phyloP scores from a whole-genome alignment of 2,329 filamentous ascomycete species.

The Massarina eburnea region DNA sequence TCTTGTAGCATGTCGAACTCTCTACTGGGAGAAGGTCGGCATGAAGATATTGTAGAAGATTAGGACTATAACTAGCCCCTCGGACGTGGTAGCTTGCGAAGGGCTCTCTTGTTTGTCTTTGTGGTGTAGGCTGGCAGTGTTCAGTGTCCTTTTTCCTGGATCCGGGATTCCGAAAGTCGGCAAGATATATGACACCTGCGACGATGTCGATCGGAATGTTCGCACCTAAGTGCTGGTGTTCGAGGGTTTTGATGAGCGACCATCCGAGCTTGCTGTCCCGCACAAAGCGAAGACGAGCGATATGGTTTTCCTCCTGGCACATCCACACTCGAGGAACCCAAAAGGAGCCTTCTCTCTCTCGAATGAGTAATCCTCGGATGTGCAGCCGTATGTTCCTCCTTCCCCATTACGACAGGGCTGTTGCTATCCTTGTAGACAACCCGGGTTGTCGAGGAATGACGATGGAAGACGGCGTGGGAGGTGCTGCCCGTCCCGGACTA shows the following conservation, averaged over 20 bases:
- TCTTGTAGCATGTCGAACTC: too few relatives aligned
- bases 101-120: not conserved
- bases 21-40: too few relatives aligned
- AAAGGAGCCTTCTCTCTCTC: not conserved
- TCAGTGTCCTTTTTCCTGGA: not conserved
- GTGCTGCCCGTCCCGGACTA: not conserved
- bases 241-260: not conserved
- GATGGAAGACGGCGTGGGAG: not conserved
- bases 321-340: not conserved
- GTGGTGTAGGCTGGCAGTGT: not conserved
- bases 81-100: not conserved
- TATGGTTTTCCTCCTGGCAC: not conserved
- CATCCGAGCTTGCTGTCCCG: not conserved
- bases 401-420: not conserved
- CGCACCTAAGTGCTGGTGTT: too few relatives aligned
- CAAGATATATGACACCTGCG: too few relatives aligned
- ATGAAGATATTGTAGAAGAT: constrained; percentile 1
- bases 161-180: not conserved
- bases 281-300: not conserved
- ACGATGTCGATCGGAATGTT: not conserved
- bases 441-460: not conserved
- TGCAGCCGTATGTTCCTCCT: not conserved
- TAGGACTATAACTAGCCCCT: not conserved
- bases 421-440: not conserved
- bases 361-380: not conserved